Evolutionary conservation across 129 eudicot genomes (phyloP), one percentile per base, ranked within the genome.

Genomic region (Artemisia tridentata): DNA sequence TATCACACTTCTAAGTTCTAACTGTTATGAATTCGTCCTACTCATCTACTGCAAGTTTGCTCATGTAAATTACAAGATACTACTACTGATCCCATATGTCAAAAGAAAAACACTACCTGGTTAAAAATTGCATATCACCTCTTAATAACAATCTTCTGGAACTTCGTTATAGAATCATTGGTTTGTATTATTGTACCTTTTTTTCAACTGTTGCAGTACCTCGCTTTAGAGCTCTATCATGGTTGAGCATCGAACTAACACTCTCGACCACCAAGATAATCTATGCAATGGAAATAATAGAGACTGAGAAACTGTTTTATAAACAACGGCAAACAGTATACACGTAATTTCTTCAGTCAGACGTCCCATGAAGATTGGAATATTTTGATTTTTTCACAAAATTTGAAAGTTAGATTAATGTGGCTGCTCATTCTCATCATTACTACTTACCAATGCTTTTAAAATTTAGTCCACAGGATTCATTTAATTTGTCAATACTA

Each of bases 231-330:
- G 85, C 84, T 80, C 98, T 86, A 65, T 92, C 98, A 73, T 92
- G 89, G 81, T 86, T 89, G 31, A 89, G 90, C 91, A 89, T 83
- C 13, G 98, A 80, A 63, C 82, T 79, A 15, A 89, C 91, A 79
- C 96, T 89, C 82, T 89, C 95, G 7, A 92, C 95, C 73, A 89
- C 95, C 89, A 86, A 80, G 62, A 89, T 71, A 72, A 86, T 89
- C 98, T 92, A 86, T 27, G 38, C 16, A 68, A 69, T 50, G 4
- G 29, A 69, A 34, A 21, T 23, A 11, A 38, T 7, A 23, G 50
- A 72, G 21, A 6, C 23, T 0, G 60, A 60, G 27, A 18, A 31
- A 69, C 49, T 31, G 29, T 7, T 18, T 25, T 49, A 18, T 18
- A 11, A 13, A 54, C 51, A 14, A 34, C 8, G 41, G 16, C 43